Evolutionary conservation across 768 basidiomycete genomes (phyloP).

Genomic region (Termitomyces sp.): DNA sequence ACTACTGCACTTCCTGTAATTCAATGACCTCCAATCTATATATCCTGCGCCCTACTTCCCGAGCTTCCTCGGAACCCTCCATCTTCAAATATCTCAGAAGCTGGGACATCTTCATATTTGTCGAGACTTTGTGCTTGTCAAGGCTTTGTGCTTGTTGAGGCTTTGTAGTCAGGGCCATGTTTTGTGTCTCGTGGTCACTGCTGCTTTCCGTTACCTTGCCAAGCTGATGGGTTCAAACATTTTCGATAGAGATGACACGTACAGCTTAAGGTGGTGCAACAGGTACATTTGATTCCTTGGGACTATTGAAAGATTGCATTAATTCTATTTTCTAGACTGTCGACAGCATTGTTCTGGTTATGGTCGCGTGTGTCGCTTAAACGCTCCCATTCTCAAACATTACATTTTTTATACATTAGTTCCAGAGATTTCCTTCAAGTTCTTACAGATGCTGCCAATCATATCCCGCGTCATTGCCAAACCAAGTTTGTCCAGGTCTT

Average conservation of each 20-base stretch:
- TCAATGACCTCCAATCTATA: too few species aligned
- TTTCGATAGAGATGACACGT: slow-evolving; percentile 93
- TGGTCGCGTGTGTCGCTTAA: slow-evolving; percentile 82
- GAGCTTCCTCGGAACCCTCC: too few species aligned
- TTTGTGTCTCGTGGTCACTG: too few species aligned
- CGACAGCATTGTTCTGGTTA: slow-evolving; percentile 89
- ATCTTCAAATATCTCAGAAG: too few species aligned
- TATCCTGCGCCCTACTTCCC: too few species aligned
- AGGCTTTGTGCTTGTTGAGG: too few species aligned
- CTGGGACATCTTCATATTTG: too few species aligned
- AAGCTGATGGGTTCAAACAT: slow-evolving; percentile 99
- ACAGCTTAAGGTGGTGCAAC: slow-evolving; percentile 95
- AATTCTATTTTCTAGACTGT: slow-evolving; percentile 59
- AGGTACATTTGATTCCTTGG: slow-evolving; percentile 40
- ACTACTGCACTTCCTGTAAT: too few species aligned
- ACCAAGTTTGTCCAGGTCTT: slow-evolving; percentile 55
- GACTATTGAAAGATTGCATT: not conserved
- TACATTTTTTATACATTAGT: slow-evolving; percentile 64
- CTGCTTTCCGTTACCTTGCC: too few species aligned
- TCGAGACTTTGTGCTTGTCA: too few species aligned
- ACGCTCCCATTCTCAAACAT: slow-evolving; percentile 43
- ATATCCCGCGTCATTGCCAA: slow-evolving; percentile 91
- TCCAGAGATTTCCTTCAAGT: slow-evolving; percentile 83
- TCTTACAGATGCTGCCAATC: slow-evolving; percentile 90
- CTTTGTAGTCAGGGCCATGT: too few species aligned